Evolutionary conservation across 192 early-diverging fungal genomes (phyloP).

Genomic region (Coemansia sp.): DNA sequence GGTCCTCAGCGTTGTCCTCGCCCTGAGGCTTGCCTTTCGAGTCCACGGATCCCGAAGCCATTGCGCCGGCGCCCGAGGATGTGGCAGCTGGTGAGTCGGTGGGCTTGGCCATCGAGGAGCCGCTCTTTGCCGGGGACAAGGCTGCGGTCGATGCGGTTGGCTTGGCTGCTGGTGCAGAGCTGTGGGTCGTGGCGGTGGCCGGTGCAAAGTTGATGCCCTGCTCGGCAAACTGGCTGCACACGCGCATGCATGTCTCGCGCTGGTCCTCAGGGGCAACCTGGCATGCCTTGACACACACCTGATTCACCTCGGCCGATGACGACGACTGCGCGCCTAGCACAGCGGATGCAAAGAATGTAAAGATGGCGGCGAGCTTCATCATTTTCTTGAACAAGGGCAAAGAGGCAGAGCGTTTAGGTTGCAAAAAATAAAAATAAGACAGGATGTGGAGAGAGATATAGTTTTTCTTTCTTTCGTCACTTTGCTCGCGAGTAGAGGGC

Average conservation of each 20-base stretch:
- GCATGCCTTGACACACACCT: slow-evolving; percentile 31
- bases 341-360: neutral
- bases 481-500: neutral
- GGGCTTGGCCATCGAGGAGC: neutral
- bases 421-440: too few relatives aligned
- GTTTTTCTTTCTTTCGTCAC: slow-evolving; percentile 50
- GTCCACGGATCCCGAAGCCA: neutral
- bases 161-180: neutral
- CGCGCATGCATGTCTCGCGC: slow-evolving; percentile 29
- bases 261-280: slow-evolving; percentile 26
- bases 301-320: neutral
- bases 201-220: slow-evolving; percentile 20
- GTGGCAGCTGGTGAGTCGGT: neutral
- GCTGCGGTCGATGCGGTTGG: neutral
- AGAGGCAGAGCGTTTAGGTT: neutral
- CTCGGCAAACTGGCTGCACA: slow-evolving; percentile 39
- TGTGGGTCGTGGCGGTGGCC: slow-evolving; percentile 5
- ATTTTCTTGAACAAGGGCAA: neutral
- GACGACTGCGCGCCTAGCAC: slow-evolving; percentile 4
- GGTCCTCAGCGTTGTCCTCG: slow-evolving; percentile 24
- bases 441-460: neutral
- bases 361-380: slow-evolving; percentile 19
- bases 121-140: slow-evolving; percentile 1
- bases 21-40: slow-evolving; percentile 8
- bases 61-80: neutral